These are phyloP conservation scores for Termitomyces sp. DNA, from an alignment of 768 basidiomycete genomes.

Conservation along the genomic window DNA sequence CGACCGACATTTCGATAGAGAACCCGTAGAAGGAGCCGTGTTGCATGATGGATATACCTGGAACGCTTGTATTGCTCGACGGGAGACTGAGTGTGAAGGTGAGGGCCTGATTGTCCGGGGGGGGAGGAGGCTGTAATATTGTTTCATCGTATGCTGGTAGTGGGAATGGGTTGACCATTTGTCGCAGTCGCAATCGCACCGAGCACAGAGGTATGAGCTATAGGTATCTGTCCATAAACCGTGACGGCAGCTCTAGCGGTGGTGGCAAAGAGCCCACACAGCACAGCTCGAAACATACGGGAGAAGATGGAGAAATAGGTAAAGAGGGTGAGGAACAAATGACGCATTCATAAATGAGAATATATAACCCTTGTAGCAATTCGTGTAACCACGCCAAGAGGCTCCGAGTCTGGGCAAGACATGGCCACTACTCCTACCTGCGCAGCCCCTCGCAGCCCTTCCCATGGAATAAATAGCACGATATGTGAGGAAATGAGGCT, in stretches of 20 bases:
- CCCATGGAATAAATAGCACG: not conserved
- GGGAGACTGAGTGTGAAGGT: slow-evolving; percentile 44
- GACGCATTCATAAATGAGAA: not conserved
- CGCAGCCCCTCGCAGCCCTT: not conserved
- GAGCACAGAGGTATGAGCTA: slow-evolving; percentile 15
- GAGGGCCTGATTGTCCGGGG: slow-evolving; percentile 41
- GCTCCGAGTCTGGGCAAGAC: not conserved
- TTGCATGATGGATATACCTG: slow-evolving; percentile 36
- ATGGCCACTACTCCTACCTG: not conserved
- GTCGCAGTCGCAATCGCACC: slow-evolving; percentile 14
- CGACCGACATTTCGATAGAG: slow-evolving; percentile 73
- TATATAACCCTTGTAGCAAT: not conserved
- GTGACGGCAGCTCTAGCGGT: slow-evolving; percentile 20
- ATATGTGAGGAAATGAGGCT: not conserved
- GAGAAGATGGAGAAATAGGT: not conserved
- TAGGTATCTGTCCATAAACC: slow-evolving; percentile 29
- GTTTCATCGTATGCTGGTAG: slow-evolving; percentile 53
- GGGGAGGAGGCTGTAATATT: slow-evolving; percentile 43
- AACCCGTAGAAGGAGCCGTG: slow-evolving; percentile 66
- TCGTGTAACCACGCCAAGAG: not conserved
- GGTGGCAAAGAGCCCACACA: slow-evolving; percentile 8
- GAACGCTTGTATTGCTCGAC: slow-evolving; percentile 25
- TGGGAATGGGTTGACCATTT: slow-evolving; percentile 17
- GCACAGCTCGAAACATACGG: slow-evolving; percentile 6
- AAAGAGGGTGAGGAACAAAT: not conserved